A percentile compares a stretch with the other conserved stretches of the same genome.
phyloP scores from a whole-genome alignment of 208 protist species.

The Jaenimonas drosophilae region DNA sequence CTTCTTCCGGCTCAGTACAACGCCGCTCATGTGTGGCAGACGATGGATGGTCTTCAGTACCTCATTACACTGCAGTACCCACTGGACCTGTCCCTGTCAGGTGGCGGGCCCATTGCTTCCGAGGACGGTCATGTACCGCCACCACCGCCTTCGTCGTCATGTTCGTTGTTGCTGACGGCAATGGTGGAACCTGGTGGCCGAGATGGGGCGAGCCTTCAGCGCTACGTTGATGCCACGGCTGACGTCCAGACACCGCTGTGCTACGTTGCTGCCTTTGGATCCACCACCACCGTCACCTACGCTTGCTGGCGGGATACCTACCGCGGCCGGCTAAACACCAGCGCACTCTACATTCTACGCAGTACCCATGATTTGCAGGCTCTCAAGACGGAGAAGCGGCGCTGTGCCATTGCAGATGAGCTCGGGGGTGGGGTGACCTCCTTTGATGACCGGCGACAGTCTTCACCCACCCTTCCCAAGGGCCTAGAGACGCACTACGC shows the following conservation, averaged over 20 bases:
- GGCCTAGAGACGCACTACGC: no score
- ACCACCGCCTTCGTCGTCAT: not conserved
- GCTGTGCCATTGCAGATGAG: no score
- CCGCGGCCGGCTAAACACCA: constrained; percentile 37
- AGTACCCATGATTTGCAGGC: constrained; percentile 46
- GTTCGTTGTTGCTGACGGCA: constrained; percentile 49
- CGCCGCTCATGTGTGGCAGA: constrained; percentile 14
- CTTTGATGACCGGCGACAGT: no score
- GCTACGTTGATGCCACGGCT: constrained; percentile 69
- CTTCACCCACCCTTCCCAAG: no score
- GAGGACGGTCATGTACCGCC: no score
- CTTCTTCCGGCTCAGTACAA: constrained; percentile 34
- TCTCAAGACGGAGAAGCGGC: constrained; percentile 24
- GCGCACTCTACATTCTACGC: constrained; percentile 35
- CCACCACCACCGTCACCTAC: constrained; percentile 13
- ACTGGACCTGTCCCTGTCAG: constrained; percentile 1
- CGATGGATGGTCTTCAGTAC: constrained; percentile 24
- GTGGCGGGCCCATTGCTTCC: not conserved
- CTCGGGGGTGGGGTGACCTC: no score
- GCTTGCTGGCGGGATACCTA: constrained; percentile 59
- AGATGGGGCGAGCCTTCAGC: constrained; percentile 39
- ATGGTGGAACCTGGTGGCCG: constrained; percentile 34
- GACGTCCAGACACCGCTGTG: constrained; percentile 62
- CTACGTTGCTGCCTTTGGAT: constrained; percentile 42
- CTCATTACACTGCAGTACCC: constrained; percentile 39